Evolutionary conservation across 257 asterid species (phyloP).

Genomic region (Solanum microdontum): DNA sequence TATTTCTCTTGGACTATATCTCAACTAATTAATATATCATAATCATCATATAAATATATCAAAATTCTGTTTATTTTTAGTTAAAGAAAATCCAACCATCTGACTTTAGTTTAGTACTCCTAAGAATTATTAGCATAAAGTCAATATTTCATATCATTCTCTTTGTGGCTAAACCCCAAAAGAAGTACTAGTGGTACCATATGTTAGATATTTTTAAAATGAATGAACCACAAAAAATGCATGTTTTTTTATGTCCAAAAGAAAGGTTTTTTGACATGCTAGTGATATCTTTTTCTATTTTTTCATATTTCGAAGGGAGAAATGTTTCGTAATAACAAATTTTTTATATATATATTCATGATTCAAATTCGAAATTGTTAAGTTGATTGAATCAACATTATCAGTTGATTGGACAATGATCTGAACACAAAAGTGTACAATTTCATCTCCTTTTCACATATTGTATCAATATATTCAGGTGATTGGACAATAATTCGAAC

Average conservation of each 20-base stretch:
- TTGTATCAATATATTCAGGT: too few relatives aligned
- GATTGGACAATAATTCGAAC: too few relatives aligned
- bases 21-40: background rate
- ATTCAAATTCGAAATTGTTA: rapidly evolving
- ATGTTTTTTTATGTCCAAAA: background rate
- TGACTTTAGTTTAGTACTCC: background rate
- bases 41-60: background rate
- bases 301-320: background rate
- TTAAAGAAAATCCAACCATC: background rate
- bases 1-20: background rate
- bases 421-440: background rate
- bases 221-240: background rate
- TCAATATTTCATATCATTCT: background rate
- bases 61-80: background rate
- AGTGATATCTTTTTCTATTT: background rate
- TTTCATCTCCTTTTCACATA: background rate
- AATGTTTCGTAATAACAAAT: background rate
- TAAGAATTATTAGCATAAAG: background rate
- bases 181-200: background rate
- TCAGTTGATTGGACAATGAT: background rate
- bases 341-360: too few relatives aligned
- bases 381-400: background rate
- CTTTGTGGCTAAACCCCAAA: background rate
- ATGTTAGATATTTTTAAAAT: background rate
- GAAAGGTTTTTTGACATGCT: background rate